A percentile compares a stretch with the other conserved stretches of the same genome.
These are phyloP conservation scores for Wallacemonas sp. DNA, from an alignment of 208 protist genomes.

Conservation along the genomic window DNA sequence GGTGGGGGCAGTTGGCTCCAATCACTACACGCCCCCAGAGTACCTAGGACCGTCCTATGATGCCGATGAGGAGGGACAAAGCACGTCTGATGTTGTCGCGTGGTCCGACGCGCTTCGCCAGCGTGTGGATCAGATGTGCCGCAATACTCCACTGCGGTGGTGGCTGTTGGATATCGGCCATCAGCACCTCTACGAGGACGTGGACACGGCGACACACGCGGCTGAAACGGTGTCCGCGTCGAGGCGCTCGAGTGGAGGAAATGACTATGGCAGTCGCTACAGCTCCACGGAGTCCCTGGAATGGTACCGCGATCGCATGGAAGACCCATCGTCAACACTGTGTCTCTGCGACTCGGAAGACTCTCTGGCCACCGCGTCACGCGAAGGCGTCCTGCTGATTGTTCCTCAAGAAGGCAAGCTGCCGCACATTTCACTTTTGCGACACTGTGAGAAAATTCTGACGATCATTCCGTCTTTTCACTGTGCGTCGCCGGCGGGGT, in stretches of 20 bases:
- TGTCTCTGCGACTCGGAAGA: slow-evolving; percentile 56
- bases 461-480: slow-evolving; percentile 34
- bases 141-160: slow-evolving; percentile 21
- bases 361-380: slow-evolving; percentile 19
- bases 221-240: too few relatives aligned
- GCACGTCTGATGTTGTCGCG: background rate
- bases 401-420: slow-evolving; percentile 83
- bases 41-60: slow-evolving; percentile 38
- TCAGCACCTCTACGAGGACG: slow-evolving; percentile 42
- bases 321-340: slow-evolving; percentile 14
- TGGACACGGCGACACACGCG: background rate
- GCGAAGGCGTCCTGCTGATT: slow-evolving; percentile 54
- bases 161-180: slow-evolving; percentile 85
- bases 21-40: slow-evolving; percentile 81
- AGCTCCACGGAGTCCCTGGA: slow-evolving; percentile 33
- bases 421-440: slow-evolving; percentile 59
- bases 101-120: slow-evolving; percentile 21
- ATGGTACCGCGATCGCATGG: slow-evolving; percentile 31
- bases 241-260: too few relatives aligned
- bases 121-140: slow-evolving; percentile 20
- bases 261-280: background rate
- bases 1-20: slow-evolving; percentile 75
- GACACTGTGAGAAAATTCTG: slow-evolving; percentile 57
- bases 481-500: slow-evolving; percentile 20
- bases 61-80: background rate